These are phyloP conservation scores for Mucor plumbeus DNA, from an alignment of 371 early-diverging fungal genomes.

Conservation along the genomic window DNA sequence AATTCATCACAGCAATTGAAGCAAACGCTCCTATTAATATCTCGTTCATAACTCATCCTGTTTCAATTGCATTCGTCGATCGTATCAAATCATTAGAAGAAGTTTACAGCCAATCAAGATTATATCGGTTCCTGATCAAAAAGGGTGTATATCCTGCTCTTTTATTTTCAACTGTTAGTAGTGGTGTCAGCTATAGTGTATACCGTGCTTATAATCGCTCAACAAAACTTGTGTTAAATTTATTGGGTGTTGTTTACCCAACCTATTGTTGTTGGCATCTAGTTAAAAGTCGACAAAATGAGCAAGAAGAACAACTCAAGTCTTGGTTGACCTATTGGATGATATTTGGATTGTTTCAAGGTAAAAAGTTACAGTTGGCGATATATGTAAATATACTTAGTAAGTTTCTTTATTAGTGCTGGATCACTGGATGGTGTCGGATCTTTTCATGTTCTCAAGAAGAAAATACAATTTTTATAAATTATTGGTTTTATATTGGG, in stretches of 20 bases:
- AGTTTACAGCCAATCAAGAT: constrained; percentile 31
- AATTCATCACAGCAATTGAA: constrained; percentile 22
- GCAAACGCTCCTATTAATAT: constrained; percentile 47
- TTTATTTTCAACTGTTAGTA: constrained; percentile 34
- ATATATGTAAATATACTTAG: too few species aligned
- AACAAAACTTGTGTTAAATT: constrained; percentile 33
- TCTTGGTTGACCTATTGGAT: constrained; percentile 63
- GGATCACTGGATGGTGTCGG: constrained; percentile 48
- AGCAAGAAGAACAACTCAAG: constrained; percentile 22
- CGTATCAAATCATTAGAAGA: constrained; percentile 42
- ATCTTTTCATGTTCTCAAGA: constrained; percentile 35
- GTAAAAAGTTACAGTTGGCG: constrained; percentile 12
- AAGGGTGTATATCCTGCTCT: constrained; percentile 43
- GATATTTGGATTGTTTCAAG: constrained; percentile 54
- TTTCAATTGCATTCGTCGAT: constrained; percentile 22
- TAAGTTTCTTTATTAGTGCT: constrained; percentile 28
- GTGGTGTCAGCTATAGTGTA: constrained; percentile 24
- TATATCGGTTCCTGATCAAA: constrained; percentile 41
- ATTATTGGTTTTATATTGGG: constrained; percentile 55
- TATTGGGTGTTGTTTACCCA: constrained; percentile 53
- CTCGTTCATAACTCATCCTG: constrained; percentile 33
- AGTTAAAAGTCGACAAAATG: constrained; percentile 17
- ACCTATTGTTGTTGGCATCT: constrained; percentile 42
- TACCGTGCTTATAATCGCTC: constrained; percentile 39
- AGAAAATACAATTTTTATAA: constrained; percentile 52